Base-by-base conservation (phyloP, 2,329 filamentous ascomycete species). In the Xylaria sp. region DNA sequence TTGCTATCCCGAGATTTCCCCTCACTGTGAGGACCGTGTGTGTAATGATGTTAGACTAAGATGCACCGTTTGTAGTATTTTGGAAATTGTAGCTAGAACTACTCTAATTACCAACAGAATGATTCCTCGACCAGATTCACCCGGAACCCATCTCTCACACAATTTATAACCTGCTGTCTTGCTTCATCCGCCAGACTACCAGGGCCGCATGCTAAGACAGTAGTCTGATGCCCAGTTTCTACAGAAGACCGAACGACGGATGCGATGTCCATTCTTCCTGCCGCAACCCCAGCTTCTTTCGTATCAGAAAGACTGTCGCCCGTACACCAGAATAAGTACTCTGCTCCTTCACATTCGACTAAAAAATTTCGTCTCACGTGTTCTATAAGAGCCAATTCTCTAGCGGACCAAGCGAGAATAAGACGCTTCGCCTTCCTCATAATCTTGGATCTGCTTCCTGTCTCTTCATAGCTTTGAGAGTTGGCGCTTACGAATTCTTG, bases 121-220 rank as follows among this genome's bases (percentile, higher is more conserved):
- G 72, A 69, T 47, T 76, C 75, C 42, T 75, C 75, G 10, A 75
- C 47, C n/a, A 76, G 51, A 23, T 69, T 63, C 8, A 75, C 50
- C 29, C 64, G 66, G 8, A 60, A 66, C 13, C 75, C 64, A 60
- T 74, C 69, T 68, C 70, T 64, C 44, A 75, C 63, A 71, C 74
- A 69, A 60, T 57, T 23, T 1, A 74, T 54, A 16, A 75, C 71
- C 57, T 74, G 59, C 12, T 47, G 64, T 57, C 73, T 66, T 18
- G 72, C 74, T 25, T 76, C 75, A 42, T 77, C 76, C 6, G 74
- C 75, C 72, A 77, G 74, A 3, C 55, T 61, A 6, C 69, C 71
- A 1, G 76, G 75, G 1, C 76, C 76, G 44, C 76, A 77, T 5
- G 72, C 69, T 9, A 77, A 57, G 1, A 77, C 72, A 0, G 74